Evolutionary conservation across 768 basidiomycete species (phyloP).

Genomic region (Artomyces pyxidatus): DNA sequence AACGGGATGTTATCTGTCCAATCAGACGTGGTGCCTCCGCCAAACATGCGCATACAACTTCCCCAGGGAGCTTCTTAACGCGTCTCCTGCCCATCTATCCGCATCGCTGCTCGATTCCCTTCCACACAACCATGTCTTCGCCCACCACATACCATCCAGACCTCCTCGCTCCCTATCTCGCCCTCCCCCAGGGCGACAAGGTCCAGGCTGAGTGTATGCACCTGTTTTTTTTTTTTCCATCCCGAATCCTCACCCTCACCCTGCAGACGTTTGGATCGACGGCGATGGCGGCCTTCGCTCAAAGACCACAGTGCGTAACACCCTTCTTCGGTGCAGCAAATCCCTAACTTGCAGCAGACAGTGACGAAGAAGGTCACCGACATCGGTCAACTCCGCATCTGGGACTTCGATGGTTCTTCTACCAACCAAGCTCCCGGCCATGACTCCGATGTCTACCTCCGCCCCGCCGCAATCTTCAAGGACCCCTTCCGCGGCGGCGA

Average conservation of each 20-base stretch:
- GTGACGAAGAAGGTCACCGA: constrained; percentile 79
- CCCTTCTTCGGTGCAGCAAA: not conserved
- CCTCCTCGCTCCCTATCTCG: constrained; percentile 84
- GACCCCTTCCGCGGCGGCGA: constrained; percentile 99
- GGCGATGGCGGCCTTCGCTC: constrained; percentile 90
- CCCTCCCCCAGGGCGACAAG: constrained; percentile 84
- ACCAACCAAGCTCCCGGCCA: constrained; percentile 94
- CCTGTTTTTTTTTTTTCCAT: constrained; percentile 6
- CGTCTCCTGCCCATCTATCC: not conserved
- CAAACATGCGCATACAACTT: constrained; percentile 1
- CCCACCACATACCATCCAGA: constrained; percentile 62
- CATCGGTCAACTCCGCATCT: constrained; percentile 87
- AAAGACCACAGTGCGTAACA: constrained; percentile 77
- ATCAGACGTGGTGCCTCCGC: not conserved
- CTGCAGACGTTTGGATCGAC: constrained; percentile 94
- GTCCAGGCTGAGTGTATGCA: constrained; percentile 87
- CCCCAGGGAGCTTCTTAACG: not conserved
- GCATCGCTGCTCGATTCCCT: constrained; percentile 7
- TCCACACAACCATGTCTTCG: constrained; percentile 11
- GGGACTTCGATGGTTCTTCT: constrained; percentile 99
- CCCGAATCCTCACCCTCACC: constrained; percentile 16
- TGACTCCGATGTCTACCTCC: constrained; percentile 97
- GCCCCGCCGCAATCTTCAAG: constrained; percentile 94
- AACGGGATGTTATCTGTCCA: not conserved
- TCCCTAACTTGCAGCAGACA: constrained; percentile 44